Evolutionary conservation across 352 stramenopile genomes (phyloP).

Genomic region (Phytophthora chlamydospora): DNA sequence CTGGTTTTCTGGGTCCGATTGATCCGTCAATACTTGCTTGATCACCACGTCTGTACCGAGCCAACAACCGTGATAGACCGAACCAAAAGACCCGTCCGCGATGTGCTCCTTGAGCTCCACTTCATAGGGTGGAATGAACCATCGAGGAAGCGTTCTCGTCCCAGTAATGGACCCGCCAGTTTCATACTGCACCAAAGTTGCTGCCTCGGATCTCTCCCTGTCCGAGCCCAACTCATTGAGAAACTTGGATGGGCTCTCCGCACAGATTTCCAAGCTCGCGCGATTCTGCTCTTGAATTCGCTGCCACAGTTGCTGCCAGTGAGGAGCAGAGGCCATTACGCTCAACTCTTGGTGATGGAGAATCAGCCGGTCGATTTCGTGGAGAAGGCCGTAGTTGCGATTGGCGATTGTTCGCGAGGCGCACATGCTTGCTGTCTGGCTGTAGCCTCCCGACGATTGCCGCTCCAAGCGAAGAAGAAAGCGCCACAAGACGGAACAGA

Average conservation of each 20-base stretch:
- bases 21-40: constrained; percentile 7
- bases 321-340: neutral
- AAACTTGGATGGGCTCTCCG: neutral
- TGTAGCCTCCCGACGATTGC: neutral
- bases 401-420: constrained; percentile 2
- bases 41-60: constrained; percentile 13
- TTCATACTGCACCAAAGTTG: constrained; percentile 7
- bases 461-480: neutral
- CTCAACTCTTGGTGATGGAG: neutral
- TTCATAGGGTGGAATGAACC: constrained; percentile 18
- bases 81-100: constrained; percentile 6
- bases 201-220: neutral
- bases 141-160: constrained; percentile 1
- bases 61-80: constrained; percentile 11
- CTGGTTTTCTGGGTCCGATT: neutral
- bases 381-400: constrained; percentile 2
- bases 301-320: constrained; percentile 4
- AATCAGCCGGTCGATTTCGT: constrained; percentile 12
- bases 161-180: neutral
- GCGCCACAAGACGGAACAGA: neutral
- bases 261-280: neutral
- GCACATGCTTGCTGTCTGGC: neutral
- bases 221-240: neutral
- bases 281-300: neutral
- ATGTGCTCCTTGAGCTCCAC: constrained; percentile 9